Base-by-base conservation (phyloP, 2,329 filamentous ascomycete species). In the Colletotrichum cuscutae region DNA sequence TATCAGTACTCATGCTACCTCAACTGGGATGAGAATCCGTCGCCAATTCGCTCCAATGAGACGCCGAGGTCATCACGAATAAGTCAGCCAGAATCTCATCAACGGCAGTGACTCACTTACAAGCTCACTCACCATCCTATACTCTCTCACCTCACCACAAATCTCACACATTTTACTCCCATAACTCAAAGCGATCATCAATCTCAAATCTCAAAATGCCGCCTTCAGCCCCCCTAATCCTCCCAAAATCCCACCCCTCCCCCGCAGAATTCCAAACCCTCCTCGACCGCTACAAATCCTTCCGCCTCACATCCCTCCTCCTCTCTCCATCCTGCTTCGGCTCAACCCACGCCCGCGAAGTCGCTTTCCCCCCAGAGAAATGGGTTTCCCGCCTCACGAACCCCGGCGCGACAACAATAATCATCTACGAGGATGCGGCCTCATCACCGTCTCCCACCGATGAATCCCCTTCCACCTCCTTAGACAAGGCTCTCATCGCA, bases 341-440 rank as follows among this genome's bases (percentile, higher is more conserved):
- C 3, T 69, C 72, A 3, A 69, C 69, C 2, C 53, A 69, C 35
- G 70, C 72, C 15, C 61, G 65, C n/a, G 72, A 74, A 26, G 65
- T n/a, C 24, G 52, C n/a, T 11, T 67, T 70, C 26, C 24, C 65
- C 15, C 24, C 42, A 15, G 70, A 73, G 0, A 59, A 35, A 22
- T 74, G 72, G 72, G 42, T 13, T 12, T 59, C 42, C 4, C 65
- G 70, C 4, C 26, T 74, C 13, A 1, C 61, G 6, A 64, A 67
- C 42, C 69, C 69, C 1, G 6, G n/a, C 2, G 69, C 72, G 4
- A 74, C 68, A 1, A 74, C 42, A 6, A n/a, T 74, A 11, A 52
- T 74, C 37, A 69, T 61, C 19, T 60, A 64, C 9, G 26, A 63
- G 15, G 24, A 12, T 28, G 13, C 26, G 12, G 1, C n/a, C 15